Conservation (phyloP, 257 asterid genomes). For the Mitragyna speciosa region DNA sequence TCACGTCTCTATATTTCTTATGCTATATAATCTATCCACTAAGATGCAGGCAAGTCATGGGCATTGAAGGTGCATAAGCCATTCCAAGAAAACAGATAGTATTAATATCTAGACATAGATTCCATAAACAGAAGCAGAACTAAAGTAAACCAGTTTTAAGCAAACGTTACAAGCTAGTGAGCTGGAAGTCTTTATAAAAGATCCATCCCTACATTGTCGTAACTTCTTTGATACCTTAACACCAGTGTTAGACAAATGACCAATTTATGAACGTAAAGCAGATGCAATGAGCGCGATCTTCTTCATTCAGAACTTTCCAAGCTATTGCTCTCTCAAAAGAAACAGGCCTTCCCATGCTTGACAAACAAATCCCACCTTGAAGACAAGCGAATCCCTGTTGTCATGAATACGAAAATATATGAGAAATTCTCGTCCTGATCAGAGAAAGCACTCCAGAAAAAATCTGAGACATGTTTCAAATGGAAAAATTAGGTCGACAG, state of each 20-base stretch:
- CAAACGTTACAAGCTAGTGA: background rate
- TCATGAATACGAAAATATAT: background rate
- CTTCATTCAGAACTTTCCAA: conserved; percentile 89
- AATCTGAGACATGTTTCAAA: background rate
- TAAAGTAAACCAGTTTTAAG: conserved; percentile 6
- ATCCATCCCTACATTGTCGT: background rate
- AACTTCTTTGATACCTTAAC: background rate
- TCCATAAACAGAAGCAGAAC: background rate
- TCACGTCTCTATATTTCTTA: too few relatives aligned
- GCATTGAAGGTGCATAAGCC: background rate
- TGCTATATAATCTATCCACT: too few relatives aligned
- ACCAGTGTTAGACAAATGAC: conserved; percentile 61
- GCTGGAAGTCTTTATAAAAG: background rate
- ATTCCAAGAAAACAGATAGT: background rate
- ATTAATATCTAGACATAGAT: background rate
- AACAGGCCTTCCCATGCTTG: conserved; percentile 93
- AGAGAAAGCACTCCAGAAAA: background rate
- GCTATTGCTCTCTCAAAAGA: conserved; percentile 92
- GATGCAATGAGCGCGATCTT: conserved; percentile 63
- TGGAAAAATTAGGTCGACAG: background rate
- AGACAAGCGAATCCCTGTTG: conserved; percentile 75
- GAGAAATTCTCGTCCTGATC: background rate
- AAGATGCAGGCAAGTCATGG: background rate
- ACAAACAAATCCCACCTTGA: conserved; percentile 86
- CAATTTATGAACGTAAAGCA: conserved; percentile 81